Percentiles rank a stretch among this genome's conserved stretches.
phyloP scores from a whole-genome alignment of 225 moss, liverwort and hornwort genomes.

The Sphagnum contortum region DNA sequence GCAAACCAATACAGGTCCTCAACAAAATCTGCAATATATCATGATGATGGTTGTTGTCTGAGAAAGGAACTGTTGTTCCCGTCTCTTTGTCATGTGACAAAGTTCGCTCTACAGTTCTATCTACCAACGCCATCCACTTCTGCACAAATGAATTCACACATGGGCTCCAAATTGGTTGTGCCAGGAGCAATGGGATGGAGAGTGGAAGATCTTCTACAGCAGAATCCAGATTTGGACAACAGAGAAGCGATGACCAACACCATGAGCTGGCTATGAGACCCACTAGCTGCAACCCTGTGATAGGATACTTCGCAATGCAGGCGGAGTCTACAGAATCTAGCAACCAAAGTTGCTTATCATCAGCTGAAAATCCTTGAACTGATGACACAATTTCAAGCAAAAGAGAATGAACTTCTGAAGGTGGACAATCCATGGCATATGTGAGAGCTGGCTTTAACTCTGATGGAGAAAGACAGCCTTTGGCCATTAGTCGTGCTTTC shows the following conservation, averaged over 20 bases:
- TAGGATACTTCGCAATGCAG: slow-evolving; percentile 20
- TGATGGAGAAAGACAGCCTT: not conserved
- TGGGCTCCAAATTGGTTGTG: slow-evolving; percentile 24
- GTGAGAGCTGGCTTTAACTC: not conserved
- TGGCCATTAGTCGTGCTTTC: too few species aligned
- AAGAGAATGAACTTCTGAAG: slow-evolving; percentile 12
- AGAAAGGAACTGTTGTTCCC: not conserved
- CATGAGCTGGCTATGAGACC: slow-evolving; percentile 32
- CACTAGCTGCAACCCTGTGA: slow-evolving; percentile 19
- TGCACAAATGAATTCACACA: slow-evolving; percentile 9
- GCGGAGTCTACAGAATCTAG: slow-evolving; percentile 25
- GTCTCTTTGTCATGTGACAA: not conserved
- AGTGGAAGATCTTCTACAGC: slow-evolving; percentile 29
- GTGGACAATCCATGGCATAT: not conserved
- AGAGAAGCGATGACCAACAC: slow-evolving; percentile 13
- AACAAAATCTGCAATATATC: slow-evolving; percentile 10
- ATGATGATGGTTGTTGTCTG: not conserved
- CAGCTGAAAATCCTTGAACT: slow-evolving; percentile 11
- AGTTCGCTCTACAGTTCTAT: slow-evolving; percentile 1
- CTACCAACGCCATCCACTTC: slow-evolving; percentile 17
- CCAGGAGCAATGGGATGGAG: slow-evolving; percentile 23
- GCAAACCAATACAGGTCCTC: slow-evolving; percentile 28
- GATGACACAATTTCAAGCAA: slow-evolving; percentile 26
- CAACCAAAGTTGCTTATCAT: slow-evolving; percentile 29
- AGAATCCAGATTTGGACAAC: slow-evolving; percentile 17